phyloP scores from a whole-genome alignment of 345 rosid species.

The Populus nigra region DNA sequence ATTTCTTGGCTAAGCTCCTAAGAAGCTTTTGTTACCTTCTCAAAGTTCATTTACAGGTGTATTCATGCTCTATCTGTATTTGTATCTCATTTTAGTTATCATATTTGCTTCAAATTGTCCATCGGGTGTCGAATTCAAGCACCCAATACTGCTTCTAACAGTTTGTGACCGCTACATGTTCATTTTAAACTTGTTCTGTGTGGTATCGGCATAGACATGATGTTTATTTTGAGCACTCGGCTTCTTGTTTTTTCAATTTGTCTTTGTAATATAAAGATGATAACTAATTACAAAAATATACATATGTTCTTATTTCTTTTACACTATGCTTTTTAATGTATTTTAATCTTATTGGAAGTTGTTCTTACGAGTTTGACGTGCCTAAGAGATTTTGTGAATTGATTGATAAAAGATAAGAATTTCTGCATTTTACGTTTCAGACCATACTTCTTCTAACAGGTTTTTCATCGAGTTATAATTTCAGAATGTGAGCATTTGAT shows the following conservation, averaged over 20 bases:
- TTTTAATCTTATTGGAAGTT: too few species aligned
- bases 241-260: not conserved
- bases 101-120: not conserved
- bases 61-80: not conserved
- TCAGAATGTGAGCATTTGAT: too few species aligned
- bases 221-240: not conserved
- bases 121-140: not conserved
- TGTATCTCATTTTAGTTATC: not conserved
- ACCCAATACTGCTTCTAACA: not conserved
- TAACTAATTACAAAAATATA: not conserved
- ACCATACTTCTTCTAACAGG: too few species aligned
- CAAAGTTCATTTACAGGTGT: not conserved
- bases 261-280: slow-evolving; percentile 14
- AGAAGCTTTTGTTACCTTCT: not conserved
- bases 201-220: not conserved
- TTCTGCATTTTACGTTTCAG: too few species aligned
- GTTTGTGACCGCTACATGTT: not conserved
- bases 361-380: too few species aligned
- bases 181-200: not conserved
- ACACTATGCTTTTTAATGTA: too few species aligned
- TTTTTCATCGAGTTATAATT: too few species aligned
- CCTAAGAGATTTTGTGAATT: too few species aligned
- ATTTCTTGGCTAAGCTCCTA: not conserved
- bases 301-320: too few species aligned
- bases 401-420: too few species aligned